Base-by-base conservation (phyloP, 139 green algal genomes). In the Coelastrella sp. region DNA sequence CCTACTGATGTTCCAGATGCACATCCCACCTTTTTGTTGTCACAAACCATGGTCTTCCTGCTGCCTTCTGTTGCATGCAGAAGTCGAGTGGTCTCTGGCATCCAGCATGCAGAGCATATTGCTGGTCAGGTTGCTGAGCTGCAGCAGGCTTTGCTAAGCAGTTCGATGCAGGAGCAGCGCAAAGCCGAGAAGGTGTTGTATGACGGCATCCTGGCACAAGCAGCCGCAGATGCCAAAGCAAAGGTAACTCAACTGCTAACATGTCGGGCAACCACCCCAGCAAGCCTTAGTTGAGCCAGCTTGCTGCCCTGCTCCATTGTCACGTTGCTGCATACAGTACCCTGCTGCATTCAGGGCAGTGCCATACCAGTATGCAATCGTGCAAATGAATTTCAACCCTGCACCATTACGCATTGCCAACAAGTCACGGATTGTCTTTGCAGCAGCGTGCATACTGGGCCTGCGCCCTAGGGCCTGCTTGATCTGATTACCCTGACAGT, bases 161-260 rank as follows among this genome's bases (percentile, higher is more conserved):
- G 17, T 30, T 35, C 40, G 5, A 30, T 6, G 1, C 6, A 23
- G 35, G 35, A 85, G 50, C 41, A 64, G 35, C 6, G 27, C 7
- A 75, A 35, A 37, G 38, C 37, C 27, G 86, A 89, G 62, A 23
- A 25, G 60, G 64, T 50, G 6, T 17, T 68, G 8, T 89, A 87
- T 73, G 79, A 73, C 34, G n/a, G 45, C 5, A 75, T 85, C 50
- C 23, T 81, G 41, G 35, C 38, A 2, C 86, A 89, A 73, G 67
- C 80, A 38, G 50, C 34, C 17, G 79, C 79, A 66, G 79, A 85
- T 32, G 64, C 64, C 25, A 35, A 48, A 45, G 21, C 81, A 41
- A 74, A 62, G 68, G 59, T 73, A 37, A 32, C 38, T 35, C 7
- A 32, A 2, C 13, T n/a, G 13, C 7, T 8, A 27, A 43, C 13